These are phyloP conservation scores for Pichia norvegensis DNA, from an alignment of 1,139 yeast genomes.

Conservation along the genomic window DNA sequence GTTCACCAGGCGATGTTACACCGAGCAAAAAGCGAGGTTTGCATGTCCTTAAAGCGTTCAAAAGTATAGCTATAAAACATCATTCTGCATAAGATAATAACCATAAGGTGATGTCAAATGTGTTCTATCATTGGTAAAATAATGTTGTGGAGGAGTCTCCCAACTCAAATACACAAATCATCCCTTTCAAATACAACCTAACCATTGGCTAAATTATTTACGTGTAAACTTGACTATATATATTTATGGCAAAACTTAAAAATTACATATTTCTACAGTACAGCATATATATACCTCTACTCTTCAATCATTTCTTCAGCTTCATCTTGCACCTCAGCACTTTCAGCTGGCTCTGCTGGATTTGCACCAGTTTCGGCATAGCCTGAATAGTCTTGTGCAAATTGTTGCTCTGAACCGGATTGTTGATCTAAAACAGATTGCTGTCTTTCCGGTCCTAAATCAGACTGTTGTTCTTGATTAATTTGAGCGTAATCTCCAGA, in stretches of 20 bases:
- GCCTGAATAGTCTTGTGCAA: background rate
- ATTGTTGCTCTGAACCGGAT: background rate
- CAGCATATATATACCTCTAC: background rate
- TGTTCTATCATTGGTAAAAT: background rate
- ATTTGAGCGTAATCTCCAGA: no score
- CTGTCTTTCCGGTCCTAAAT: background rate
- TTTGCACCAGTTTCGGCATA: background rate
- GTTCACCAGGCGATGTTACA: slow-evolving; percentile 8
- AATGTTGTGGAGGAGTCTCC: slow-evolving; percentile 6
- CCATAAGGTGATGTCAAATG: slow-evolving; percentile 1
- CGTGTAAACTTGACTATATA: background rate
- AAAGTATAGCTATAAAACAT: slow-evolving; percentile 1
- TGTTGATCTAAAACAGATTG: background rate
- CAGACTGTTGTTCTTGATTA: background rate
- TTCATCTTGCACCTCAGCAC: slow-evolving; percentile 12
- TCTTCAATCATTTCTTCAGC: slow-evolving; percentile 25
- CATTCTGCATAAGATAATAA: slow-evolving; percentile 2
- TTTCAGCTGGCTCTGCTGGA: background rate
- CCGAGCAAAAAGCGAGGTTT: slow-evolving; percentile 3
- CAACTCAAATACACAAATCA: background rate
- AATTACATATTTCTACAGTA: background rate
- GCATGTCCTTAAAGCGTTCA: slow-evolving; percentile 6
- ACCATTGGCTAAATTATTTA: background rate
- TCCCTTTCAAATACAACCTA: background rate
- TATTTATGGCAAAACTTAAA: background rate